phyloP scores from a whole-genome alignment of 495 filamentous ascomycete species.

The Neurospora sp. region DNA sequence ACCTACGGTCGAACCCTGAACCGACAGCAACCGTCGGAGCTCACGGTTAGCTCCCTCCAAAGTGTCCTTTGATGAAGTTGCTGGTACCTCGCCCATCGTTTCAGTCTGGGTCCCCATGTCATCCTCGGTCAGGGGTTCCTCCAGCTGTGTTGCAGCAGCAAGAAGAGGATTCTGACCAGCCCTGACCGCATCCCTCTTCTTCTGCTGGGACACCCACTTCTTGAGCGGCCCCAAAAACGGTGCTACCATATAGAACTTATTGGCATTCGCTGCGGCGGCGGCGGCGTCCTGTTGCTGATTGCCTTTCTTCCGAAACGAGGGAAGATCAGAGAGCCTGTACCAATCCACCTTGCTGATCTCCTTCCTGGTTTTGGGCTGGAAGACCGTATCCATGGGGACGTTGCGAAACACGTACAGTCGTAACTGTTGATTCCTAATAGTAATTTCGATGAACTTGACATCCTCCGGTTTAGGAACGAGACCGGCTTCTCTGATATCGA shows the following conservation, averaged over 20 bases:
- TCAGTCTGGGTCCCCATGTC: slow-evolving; percentile 25
- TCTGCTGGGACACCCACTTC: slow-evolving; percentile 83
- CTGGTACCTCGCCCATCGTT: slow-evolving; percentile 3
- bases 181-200: slow-evolving; percentile 48
- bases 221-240: slow-evolving; percentile 80
- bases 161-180: slow-evolving; percentile 18
- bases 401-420: slow-evolving; percentile 82
- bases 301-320: slow-evolving; percentile 54
- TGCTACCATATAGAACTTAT: slow-evolving; percentile 96
- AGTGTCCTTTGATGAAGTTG: slow-evolving; percentile 24
- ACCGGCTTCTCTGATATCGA: slow-evolving; percentile 62
- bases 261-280: slow-evolving; percentile 51
- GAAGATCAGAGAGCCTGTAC: slow-evolving; percentile 82
- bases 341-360: slow-evolving; percentile 95
- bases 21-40: slow-evolving; percentile 54
- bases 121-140: slow-evolving; percentile 33
- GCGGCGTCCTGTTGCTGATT: slow-evolving; percentile 39
- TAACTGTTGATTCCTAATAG: slow-evolving; percentile 87
- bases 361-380: slow-evolving; percentile 84
- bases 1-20: slow-evolving; percentile 41
- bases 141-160: slow-evolving; percentile 17
- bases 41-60: slow-evolving; percentile 51
- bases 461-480: slow-evolving; percentile 57
- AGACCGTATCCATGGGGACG: slow-evolving; percentile 73
- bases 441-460: slow-evolving; percentile 72